Conservation (phyloP, 2,329 filamentous ascomycete species). For the Neonectria hederae region DNA sequence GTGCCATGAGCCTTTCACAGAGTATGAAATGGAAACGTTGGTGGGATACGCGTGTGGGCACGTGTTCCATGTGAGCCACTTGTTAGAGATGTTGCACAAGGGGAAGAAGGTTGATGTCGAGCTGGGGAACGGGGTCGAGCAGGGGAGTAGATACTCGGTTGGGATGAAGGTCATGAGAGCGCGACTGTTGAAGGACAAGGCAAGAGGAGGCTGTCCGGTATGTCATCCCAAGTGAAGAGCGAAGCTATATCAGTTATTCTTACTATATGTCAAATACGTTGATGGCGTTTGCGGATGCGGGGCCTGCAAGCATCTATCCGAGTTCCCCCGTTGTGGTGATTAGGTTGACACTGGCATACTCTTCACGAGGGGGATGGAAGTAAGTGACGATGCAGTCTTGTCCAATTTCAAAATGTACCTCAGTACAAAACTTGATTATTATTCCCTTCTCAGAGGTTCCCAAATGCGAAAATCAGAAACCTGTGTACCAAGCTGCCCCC, state of each 20-base stretch:
- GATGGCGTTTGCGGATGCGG: conserved; percentile 21
- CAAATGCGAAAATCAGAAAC: conserved; percentile 37
- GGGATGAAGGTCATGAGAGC: conserved; percentile 90
- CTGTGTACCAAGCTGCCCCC: conserved; percentile 35
- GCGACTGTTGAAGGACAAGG: conserved; percentile 76
- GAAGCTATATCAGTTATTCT: conserved; percentile 19
- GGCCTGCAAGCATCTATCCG: not conserved
- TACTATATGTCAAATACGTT: conserved; percentile 16
- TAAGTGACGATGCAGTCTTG: conserved; percentile 8
- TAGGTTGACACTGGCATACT: not conserved
- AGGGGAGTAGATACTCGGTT: conserved; percentile 69
- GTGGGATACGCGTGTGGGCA: conserved; percentile 86
- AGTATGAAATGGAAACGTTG: conserved; percentile 74
- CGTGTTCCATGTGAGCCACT: conserved; percentile 79
- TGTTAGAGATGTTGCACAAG: conserved; percentile 65
- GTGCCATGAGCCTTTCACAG: conserved; percentile 65
- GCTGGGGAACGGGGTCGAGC: conserved; percentile 54
- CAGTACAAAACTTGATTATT: conserved; percentile 40
- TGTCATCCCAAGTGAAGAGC: conserved; percentile 51
- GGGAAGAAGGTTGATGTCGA: conserved; percentile 58
- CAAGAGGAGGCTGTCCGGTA: conserved; percentile 72
- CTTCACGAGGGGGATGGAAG: not conserved
- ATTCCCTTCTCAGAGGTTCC: conserved; percentile 31
- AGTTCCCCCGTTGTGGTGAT: not conserved
- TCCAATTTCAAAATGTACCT: conserved; percentile 39